These are phyloP conservation scores for Kazachstania taianensis DNA, from an alignment of 805 yeast genomes.

Conservation along the genomic window DNA sequence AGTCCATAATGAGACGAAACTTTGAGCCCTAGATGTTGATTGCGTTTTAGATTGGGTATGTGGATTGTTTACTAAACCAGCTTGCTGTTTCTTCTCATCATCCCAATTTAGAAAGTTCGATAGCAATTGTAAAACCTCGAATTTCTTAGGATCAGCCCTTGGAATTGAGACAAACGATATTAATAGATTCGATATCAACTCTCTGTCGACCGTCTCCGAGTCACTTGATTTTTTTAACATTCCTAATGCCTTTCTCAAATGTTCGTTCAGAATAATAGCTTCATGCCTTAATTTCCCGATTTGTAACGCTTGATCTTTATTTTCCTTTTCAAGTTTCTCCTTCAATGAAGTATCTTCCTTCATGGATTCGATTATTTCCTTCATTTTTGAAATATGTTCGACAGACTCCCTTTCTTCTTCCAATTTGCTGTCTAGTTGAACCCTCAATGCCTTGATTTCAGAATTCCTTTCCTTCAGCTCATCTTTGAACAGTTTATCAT, in stretches of 20 bases:
- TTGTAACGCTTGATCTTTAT: constrained; percentile 60
- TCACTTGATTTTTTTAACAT: constrained; percentile 70
- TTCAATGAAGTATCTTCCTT: constrained; percentile 16
- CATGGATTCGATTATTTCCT: constrained; percentile 17
- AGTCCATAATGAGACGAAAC: constrained; percentile 70
- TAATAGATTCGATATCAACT: constrained; percentile 75
- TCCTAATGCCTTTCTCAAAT: constrained; percentile 83
- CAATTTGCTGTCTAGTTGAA: constrained; percentile 17
- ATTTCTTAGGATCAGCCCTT: constrained; percentile 88
- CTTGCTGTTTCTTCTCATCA: constrained; percentile 62
- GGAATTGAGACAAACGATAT: constrained; percentile 80
- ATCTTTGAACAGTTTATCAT: constrained; percentile 8
- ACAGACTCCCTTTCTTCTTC: constrained; percentile 10
- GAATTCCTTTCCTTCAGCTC: constrained; percentile 16
- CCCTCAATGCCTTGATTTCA: constrained; percentile 24
- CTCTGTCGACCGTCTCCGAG: constrained; percentile 75
- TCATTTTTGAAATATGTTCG: constrained; percentile 16
- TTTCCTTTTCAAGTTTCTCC: constrained; percentile 40
- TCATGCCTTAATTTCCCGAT: constrained; percentile 92
- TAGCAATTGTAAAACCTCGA: constrained; percentile 79
- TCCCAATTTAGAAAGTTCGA: constrained; percentile 84
- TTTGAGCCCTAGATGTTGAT: constrained; percentile 34
- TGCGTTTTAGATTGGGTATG: constrained; percentile 5
- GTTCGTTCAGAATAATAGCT: constrained; percentile 87
- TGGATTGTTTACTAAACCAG: constrained; percentile 43